These are phyloP conservation scores for Jatropha multifida DNA, from an alignment of 441 rosid species.

Conservation along the genomic window DNA sequence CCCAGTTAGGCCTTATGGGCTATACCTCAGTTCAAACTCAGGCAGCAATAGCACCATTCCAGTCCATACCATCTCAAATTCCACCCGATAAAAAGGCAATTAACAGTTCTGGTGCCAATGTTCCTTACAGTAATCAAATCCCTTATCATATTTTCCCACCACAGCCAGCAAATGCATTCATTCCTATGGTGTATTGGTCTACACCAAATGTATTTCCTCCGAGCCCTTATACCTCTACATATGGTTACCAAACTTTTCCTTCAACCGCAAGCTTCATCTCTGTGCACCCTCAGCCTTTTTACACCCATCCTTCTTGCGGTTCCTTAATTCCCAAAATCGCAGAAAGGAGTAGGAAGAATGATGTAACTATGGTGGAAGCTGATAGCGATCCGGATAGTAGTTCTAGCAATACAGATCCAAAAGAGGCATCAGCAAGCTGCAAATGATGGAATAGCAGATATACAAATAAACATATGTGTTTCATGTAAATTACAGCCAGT, in stretches of 20 bases:
- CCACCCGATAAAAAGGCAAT: slow-evolving; percentile 12
- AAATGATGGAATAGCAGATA: slow-evolving; percentile 7
- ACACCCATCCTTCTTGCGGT: slow-evolving; percentile 29
- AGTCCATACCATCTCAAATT: slow-evolving; percentile 21
- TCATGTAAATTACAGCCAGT: slow-evolving; percentile 13
- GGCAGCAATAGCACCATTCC: slow-evolving; percentile 32
- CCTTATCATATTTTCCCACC: slow-evolving; percentile 35
- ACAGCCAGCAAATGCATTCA: slow-evolving; percentile 40
- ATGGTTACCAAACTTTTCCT: slow-evolving; percentile 38
- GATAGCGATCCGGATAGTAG: slow-evolving; percentile 41
- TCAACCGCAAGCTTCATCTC: slow-evolving; percentile 33
- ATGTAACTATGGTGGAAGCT: slow-evolving; percentile 24
- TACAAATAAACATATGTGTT: neutral
- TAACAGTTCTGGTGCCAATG: slow-evolving; percentile 19
- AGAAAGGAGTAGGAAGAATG: slow-evolving; percentile 24
- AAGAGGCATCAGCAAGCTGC: slow-evolving; percentile 26
- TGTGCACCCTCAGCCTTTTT: slow-evolving; percentile 35
- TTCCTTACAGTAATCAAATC: slow-evolving; percentile 36
- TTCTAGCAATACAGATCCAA: slow-evolving; percentile 40
- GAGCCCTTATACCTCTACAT: slow-evolving; percentile 35
- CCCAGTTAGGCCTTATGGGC: slow-evolving; percentile 39
- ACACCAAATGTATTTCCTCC: slow-evolving; percentile 43
- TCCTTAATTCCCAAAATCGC: slow-evolving; percentile 25
- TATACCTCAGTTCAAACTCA: slow-evolving; percentile 31
- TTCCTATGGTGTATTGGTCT: slow-evolving; percentile 63